phyloP scores from a whole-genome alignment of 148 eudicot species.

The Spergularia bocconei region DNA sequence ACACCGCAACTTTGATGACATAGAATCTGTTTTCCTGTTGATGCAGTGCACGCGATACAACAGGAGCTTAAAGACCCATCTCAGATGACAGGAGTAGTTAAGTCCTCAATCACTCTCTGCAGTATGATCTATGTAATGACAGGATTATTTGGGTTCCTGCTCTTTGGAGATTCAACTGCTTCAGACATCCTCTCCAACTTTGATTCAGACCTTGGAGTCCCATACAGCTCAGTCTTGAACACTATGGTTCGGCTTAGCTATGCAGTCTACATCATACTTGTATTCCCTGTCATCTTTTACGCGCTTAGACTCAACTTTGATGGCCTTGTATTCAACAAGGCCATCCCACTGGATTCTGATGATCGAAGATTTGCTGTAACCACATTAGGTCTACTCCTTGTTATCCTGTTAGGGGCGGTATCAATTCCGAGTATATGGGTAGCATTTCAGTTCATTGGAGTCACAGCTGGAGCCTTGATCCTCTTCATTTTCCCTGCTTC shows the following conservation, averaged over 20 bases:
- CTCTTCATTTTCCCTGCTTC: conserved; percentile 87
- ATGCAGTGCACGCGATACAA: conserved; percentile 77
- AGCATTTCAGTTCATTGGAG: conserved; percentile 92
- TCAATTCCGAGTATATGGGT: conserved; percentile 87
- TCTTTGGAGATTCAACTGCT: conserved; percentile 74
- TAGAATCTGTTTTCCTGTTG: neutral
- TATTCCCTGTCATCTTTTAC: conserved; percentile 83
- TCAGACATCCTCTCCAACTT: conserved; percentile 87
- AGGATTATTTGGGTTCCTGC: conserved; percentile 75
- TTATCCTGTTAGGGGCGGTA: conserved; percentile 71
- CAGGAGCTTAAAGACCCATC: conserved; percentile 78
- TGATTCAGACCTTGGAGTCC: conserved; percentile 73
- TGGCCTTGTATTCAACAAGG: conserved; percentile 63
- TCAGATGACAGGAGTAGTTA: conserved; percentile 62
- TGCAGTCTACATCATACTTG: conserved; percentile 84
- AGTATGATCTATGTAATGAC: conserved; percentile 67
- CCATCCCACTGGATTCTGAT: conserved; percentile 64
- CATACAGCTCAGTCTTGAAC: conserved; percentile 67
- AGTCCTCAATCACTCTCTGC: conserved; percentile 65
- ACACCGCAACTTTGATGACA: too few relatives aligned
- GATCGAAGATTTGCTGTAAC: conserved; percentile 54
- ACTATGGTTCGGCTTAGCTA: conserved; percentile 83
- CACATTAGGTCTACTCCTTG: conserved; percentile 51
- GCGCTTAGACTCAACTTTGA: conserved; percentile 80
- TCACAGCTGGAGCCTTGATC: conserved; percentile 76